Conservation (phyloP, 2,329 filamentous ascomycete genomes). For the Verticillium dahliae region DNA sequence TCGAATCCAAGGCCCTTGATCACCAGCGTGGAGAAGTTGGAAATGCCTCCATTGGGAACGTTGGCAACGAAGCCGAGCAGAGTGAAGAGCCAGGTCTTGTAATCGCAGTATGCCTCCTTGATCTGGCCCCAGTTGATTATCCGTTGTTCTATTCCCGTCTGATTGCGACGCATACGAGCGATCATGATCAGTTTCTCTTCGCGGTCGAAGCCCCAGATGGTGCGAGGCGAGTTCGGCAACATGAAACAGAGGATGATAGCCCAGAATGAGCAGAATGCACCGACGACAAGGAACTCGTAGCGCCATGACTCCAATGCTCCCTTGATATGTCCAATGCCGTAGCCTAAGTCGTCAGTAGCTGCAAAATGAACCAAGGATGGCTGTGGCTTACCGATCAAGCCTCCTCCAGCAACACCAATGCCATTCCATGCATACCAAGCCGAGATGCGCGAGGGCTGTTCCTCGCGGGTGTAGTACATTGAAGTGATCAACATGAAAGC, state of each 20-base stretch:
- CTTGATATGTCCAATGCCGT: conserved; percentile 53
- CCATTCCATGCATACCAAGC: conserved; percentile 56
- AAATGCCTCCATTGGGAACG: conserved; percentile 51
- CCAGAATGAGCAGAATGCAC: conserved; percentile 50
- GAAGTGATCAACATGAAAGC: conserved; percentile 57
- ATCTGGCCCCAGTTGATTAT: conserved; percentile 48
- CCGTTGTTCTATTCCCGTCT: conserved; percentile 54
- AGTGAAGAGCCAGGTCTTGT: conserved; percentile 54
- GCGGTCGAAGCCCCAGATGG: conserved; percentile 41
- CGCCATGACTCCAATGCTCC: conserved; percentile 55
- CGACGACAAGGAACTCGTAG: conserved; percentile 63
- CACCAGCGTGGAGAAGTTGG: conserved; percentile 54
- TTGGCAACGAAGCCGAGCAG: conserved; percentile 46
- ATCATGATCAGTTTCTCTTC: conserved; percentile 49
- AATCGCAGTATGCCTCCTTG: conserved; percentile 48
- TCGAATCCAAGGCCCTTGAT: conserved; percentile 51
- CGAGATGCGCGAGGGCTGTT: conserved; percentile 56
- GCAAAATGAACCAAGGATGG: no score
- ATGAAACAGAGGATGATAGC: conserved; percentile 51
- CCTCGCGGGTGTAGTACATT: conserved; percentile 58
- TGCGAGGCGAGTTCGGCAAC: conserved; percentile 51
- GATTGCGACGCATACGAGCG: conserved; percentile 46
- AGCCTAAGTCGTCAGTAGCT: conserved; percentile 23
- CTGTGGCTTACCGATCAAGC: conserved; percentile 25
- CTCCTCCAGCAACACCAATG: conserved; percentile 51